Evolutionary conservation across 202 grass and related monocot species (phyloP).

Genomic region (Elaeis oleifera): DNA sequence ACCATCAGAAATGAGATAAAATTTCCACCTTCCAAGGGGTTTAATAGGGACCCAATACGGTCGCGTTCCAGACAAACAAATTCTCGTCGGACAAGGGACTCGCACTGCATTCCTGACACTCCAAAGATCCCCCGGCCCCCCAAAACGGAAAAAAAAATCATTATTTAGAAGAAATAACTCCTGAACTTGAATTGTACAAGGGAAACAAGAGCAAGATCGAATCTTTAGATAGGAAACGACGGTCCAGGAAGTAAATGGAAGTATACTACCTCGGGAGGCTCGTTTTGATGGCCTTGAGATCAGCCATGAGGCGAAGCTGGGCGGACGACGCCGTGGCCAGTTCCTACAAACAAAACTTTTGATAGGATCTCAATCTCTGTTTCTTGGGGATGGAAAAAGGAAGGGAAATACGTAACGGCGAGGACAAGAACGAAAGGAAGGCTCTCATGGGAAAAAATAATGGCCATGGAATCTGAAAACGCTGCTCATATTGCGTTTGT

Average conservation of each 20-base stretch:
- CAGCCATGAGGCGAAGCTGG: constrained; percentile 27
- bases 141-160: neutral
- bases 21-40: constrained; percentile 26
- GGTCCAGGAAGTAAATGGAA: neutral
- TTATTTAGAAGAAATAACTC: neutral
- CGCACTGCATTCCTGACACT: constrained; percentile 17
- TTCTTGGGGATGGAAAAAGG: too few species aligned
- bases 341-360: too few species aligned
- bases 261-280: constrained; percentile 18
- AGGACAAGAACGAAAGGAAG: too few species aligned
- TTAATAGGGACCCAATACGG: constrained; percentile 25
- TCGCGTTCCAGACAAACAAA: constrained; percentile 29
- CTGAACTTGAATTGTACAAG: neutral
- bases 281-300: constrained; percentile 28
- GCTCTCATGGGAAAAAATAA: too few species aligned
- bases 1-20: neutral
- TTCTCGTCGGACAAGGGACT: constrained; percentile 27
- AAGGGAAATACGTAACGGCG: too few species aligned
- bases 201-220: neutral
- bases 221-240: too few species aligned
- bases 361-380: too few species aligned
- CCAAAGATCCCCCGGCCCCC: neutral
- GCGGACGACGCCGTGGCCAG: constrained; percentile 4
- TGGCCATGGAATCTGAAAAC: too few species aligned
- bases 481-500: too few species aligned